Conservation (phyloP, 352 stramenopile species). For the Elongisporangium undulatum region DNA sequence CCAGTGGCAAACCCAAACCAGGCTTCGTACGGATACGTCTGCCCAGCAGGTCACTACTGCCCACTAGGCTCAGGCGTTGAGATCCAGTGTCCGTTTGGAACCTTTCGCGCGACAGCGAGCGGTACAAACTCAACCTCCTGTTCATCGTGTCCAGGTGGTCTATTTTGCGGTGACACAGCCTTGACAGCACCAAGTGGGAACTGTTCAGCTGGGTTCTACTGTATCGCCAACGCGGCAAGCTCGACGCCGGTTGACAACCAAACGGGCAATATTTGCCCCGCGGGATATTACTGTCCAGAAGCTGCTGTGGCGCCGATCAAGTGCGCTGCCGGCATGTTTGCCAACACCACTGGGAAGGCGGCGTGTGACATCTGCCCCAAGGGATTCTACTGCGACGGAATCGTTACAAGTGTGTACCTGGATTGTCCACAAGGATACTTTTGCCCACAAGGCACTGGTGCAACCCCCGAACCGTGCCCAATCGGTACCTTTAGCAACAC, state of each 20-base stretch:
- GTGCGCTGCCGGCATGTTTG: constrained; percentile 42
- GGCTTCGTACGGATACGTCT: constrained; percentile 49
- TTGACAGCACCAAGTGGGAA: constrained; percentile 40
- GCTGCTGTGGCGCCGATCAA: constrained; percentile 38
- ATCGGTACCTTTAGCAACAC: constrained; percentile 59
- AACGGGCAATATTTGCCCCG: constrained; percentile 44
- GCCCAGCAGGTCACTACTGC: constrained; percentile 71
- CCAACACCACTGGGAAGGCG: constrained; percentile 15
- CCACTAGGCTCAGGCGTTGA: constrained; percentile 46
- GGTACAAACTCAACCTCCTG: constrained; percentile 62
- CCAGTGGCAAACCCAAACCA: constrained; percentile 50
- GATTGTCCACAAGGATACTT: constrained; percentile 43
- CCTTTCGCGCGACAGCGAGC: constrained; percentile 40
- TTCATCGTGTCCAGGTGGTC: constrained; percentile 51
- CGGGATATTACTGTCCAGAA: constrained; percentile 56
- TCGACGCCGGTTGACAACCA: constrained; percentile 40
- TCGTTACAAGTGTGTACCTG: constrained; percentile 29
- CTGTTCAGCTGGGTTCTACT: constrained; percentile 86
- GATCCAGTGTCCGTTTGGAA: constrained; percentile 56
- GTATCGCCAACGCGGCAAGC: constrained; percentile 33
- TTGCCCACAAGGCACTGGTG: constrained; percentile 39
- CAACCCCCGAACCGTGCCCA: constrained; percentile 46
- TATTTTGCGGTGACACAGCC: constrained; percentile 40
- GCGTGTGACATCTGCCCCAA: constrained; percentile 42
- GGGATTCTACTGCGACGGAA: constrained; percentile 63